Percentiles rank a stretch among this genome's conserved stretches.
These are phyloP conservation scores for Eucalyptus polyanthemos DNA, from an alignment of 345 rosid species.

Conservation along the genomic window DNA sequence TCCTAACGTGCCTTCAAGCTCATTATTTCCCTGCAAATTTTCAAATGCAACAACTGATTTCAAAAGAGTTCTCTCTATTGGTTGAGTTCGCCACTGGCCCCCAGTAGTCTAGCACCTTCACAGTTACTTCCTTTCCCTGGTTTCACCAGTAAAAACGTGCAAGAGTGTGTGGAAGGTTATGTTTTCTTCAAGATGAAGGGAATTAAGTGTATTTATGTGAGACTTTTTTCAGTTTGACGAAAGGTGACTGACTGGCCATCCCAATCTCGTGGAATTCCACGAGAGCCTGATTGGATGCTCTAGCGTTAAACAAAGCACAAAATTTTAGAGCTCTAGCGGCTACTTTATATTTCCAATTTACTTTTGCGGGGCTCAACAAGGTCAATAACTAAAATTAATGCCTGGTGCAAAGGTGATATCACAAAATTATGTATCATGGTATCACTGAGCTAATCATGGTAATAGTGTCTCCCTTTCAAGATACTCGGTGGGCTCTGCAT, in stretches of 20 bases:
- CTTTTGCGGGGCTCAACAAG: not conserved
- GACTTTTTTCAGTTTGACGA: not conserved
- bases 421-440: not conserved
- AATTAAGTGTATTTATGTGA: not conserved
- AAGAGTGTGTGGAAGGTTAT: not conserved
- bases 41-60: not conserved
- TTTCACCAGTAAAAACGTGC: not conserved
- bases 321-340: not conserved
- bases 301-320: not conserved
- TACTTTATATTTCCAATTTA: not conserved
- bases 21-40: not conserved
- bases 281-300: not conserved
- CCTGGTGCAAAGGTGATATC: not conserved
- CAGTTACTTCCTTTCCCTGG: not conserved
- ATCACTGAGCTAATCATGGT: not conserved
- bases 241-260: not conserved
- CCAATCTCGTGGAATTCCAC: not conserved
- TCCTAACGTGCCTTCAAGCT: not conserved
- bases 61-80: not conserved
- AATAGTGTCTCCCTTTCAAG: not conserved
- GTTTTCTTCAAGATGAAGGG: not conserved
- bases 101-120: not conserved
- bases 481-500: not conserved
- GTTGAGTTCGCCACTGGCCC: not conserved
- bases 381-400: not conserved